These are phyloP conservation scores for Aspergillus sp. DNA, from an alignment of 2,329 filamentous ascomycete genomes.

Conservation along the genomic window DNA sequence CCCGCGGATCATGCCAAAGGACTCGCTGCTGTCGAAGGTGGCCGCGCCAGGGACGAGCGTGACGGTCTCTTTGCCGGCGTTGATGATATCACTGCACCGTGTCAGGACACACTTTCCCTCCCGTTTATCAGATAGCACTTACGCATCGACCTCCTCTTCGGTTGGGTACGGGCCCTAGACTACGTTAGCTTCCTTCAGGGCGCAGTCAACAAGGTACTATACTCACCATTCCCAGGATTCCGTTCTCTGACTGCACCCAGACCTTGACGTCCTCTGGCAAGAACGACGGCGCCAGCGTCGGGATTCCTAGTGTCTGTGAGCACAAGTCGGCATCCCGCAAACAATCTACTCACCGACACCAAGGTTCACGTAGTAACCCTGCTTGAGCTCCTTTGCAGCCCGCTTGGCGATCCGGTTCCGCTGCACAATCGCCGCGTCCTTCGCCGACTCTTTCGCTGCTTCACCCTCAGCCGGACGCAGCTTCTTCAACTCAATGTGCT, in stretches of 20 bases:
- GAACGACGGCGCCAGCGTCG: constrained; percentile 78
- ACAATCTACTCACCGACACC: constrained; percentile 28
- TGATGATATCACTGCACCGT: constrained; percentile 65
- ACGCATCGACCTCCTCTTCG: constrained; percentile 66
- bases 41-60: constrained; percentile 74
- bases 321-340: background rate
- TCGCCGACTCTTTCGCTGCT: constrained; percentile 35
- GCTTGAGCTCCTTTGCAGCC: constrained; percentile 76
- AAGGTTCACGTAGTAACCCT: constrained; percentile 42
- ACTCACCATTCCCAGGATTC: constrained; percentile 69
- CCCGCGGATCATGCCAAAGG: constrained; percentile 83
- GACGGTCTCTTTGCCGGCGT: constrained; percentile 84
- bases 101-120: background rate
- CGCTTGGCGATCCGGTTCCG: constrained; percentile 68
- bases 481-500: constrained; percentile 71
- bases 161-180: constrained; percentile 68
- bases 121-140: constrained; percentile 13
- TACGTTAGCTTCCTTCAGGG: constrained; percentile 2
- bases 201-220: background rate
- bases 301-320: constrained; percentile 58
- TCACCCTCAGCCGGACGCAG: constrained; percentile 45
- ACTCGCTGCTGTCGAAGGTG: constrained; percentile 77
- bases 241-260: constrained; percentile 85
- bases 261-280: constrained; percentile 68
- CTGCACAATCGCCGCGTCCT: constrained; percentile 34